Conservation (phyloP, 441 rosid species). For the Erodium moschatum region DNA sequence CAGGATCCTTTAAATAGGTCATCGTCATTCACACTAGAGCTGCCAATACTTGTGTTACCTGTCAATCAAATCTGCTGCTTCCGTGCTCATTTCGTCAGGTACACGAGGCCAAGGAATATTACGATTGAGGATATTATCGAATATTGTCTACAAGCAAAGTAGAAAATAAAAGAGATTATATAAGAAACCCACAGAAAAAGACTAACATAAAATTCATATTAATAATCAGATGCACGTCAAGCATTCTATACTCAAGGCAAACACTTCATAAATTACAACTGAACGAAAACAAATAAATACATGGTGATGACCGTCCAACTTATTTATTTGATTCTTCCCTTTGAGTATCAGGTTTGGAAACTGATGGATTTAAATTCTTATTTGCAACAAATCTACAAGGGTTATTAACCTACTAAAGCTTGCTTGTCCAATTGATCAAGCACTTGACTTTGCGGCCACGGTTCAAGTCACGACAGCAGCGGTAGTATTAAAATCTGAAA, state of each 20-base stretch:
- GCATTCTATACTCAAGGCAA: neutral
- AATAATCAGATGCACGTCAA: too few species aligned
- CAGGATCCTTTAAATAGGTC: neutral
- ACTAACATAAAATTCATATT: constrained; percentile 5
- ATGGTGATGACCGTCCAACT: neutral
- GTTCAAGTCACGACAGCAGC: too few species aligned
- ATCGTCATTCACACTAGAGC: neutral
- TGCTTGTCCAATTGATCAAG: too few species aligned
- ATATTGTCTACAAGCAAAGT: constrained; percentile 67
- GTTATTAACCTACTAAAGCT: neutral
- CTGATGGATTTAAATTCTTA: neutral
- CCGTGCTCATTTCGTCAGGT: constrained; percentile 80
- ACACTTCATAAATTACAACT: neutral
- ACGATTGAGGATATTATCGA: constrained; percentile 94
- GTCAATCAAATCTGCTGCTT: constrained; percentile 76
- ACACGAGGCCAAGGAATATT: constrained; percentile 93
- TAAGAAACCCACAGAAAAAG: neutral
- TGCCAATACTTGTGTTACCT: constrained; percentile 39
- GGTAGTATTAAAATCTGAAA: too few species aligned
- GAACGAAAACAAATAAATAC: neutral
- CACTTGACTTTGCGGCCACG: too few species aligned
- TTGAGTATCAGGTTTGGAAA: neutral
- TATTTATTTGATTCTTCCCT: neutral
- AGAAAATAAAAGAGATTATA: constrained; percentile 11
- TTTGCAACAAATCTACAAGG: neutral